Evolutionary conservation across 2,329 filamentous ascomycete genomes (phyloP), one percentile per base, ranked within the genome.

Genomic region (Metarhizium guizhouense): DNA sequence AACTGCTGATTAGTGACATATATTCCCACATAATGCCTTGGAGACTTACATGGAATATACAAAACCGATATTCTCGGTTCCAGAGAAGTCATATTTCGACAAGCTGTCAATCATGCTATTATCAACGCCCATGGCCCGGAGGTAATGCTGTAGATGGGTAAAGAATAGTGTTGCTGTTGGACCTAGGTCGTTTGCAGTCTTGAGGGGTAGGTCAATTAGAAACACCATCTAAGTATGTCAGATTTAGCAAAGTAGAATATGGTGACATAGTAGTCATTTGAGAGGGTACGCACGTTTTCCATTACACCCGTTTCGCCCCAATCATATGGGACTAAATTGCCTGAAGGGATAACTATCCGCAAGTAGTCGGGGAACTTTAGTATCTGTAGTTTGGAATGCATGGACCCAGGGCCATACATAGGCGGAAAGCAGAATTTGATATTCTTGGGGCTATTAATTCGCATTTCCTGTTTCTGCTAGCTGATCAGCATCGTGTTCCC

Each of bases 301-400:
- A 96, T 88, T 2, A 85, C 72, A 6, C 89, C 89, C 2, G 78
- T 80, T 68, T 95, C 90, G 10, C 92, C 93, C 92, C 94, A 97
- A 67, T 99, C 93, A 64, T 88, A 90, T 7, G 83, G 78, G 13
- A 88, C 85, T 51, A 96, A 74, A 64, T 99, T 99, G 1, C 91
- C 94, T 3, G 87, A 93, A 0, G 94, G 91, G 2, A 97, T 76
- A 1, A 87, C 93, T 48, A 99, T 78, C 6, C 94, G 83, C 16
- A 96, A 71, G 67, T 91, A 85, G 1, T 73, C 72, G 0, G 80
- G 73, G 62, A 90, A 89, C 63, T 91, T 93, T n/a, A 97, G 77
- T 1, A 97, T 72, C 80, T 95, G 92, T 47, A 97, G 76, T 67
- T 99, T 97, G 52, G 90, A 95, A 70, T 97, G 94, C 91, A 97